phyloP scores from a whole-genome alignment of 352 stramenopile species.

The Pythium angustatum region DNA sequence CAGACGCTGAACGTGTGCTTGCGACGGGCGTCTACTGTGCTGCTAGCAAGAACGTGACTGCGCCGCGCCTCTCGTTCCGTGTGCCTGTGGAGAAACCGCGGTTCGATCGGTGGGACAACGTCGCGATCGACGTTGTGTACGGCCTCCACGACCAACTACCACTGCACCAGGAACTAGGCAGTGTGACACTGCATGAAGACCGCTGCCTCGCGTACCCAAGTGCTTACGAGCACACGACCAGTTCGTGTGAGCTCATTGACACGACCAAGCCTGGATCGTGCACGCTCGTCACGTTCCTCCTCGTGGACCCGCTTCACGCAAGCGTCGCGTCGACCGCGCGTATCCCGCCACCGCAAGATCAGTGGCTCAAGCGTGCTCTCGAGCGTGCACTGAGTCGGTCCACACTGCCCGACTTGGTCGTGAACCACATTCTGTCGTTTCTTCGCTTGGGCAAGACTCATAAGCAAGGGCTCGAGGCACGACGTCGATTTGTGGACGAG shows the following conservation, averaged over 20 bases:
- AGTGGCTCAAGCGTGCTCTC: conserved; percentile 20
- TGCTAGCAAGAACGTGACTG: conserved; percentile 33
- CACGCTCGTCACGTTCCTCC: conserved; percentile 38
- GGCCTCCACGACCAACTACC: conserved; percentile 6
- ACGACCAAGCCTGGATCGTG: conserved; percentile 22
- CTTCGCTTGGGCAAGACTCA: not conserved
- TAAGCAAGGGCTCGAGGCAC: not conserved
- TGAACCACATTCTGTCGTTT: not conserved
- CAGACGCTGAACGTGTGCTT: conserved; percentile 30
- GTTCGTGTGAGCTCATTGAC: conserved; percentile 33
- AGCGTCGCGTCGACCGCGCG: conserved; percentile 31
- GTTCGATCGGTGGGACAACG: conserved; percentile 20
- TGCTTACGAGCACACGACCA: conserved; percentile 31
- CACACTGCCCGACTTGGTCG: not conserved
- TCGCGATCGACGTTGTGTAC: conserved; percentile 17
- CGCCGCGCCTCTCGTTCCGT: conserved; percentile 32
- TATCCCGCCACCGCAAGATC: conserved; percentile 36
- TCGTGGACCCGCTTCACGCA: conserved; percentile 30
- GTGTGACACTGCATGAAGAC: conserved; percentile 18
- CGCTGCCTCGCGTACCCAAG: conserved; percentile 41
- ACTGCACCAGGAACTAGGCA: conserved; percentile 25
- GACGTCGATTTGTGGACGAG: not conserved
- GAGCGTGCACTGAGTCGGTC: not conserved
- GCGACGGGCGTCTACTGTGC: conserved; percentile 38
- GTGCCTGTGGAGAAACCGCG: conserved; percentile 12